Evolutionary conservation across 2,329 filamentous ascomycete genomes (phyloP), one percentile per base, ranked within the genome.

Genomic region (Ceratocystis ficicola): DNA sequence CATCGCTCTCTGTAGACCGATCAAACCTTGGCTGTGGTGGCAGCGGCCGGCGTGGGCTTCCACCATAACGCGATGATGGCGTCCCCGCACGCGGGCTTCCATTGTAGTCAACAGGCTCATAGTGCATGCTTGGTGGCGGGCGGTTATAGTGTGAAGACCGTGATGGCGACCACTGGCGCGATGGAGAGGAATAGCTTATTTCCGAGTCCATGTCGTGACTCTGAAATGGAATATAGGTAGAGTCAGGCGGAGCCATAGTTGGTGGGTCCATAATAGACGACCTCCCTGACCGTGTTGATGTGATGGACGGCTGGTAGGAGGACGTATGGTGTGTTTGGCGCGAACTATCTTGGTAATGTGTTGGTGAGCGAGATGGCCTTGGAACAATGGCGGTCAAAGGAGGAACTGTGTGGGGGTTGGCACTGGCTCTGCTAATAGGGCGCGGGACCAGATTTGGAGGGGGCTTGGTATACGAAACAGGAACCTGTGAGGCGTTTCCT

Each of bases 51-150:
- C 90, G 84, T 10, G 92, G 90, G 72, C 90, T 95, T 2, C 91
- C 89, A 22, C 91, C 89, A 74, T 97, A 96, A 73, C 86, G 83
- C 1, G 90, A 93, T 0, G 91, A 91, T 1, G 93, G 91, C 0
- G 93, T 96, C 4, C 93, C 93, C 1, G 94, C 93, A 67, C 94
- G 80, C 5, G 94, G 92, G 68, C 85, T 92, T 62, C 94, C 94
- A 72, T 97, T 93, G 67, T 97, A 76, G 71, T 96, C 92, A 25
- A 86, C 81, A 0, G 91, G 90, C 75, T 97, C 94, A 75, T 94
- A 97, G 28, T 87, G 78, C 69, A 80, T 85, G 0, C 86, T 83
- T 0, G 89, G 83, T 2, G 90, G 86, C 7, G 89, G 88, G 63
- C 89, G 82, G 32, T 81, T 75, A 75, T 88, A 90, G 68, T 92